Base-by-base conservation (phyloP, 2,329 filamentous ascomycete species). In the Fusarium sp. region DNA sequence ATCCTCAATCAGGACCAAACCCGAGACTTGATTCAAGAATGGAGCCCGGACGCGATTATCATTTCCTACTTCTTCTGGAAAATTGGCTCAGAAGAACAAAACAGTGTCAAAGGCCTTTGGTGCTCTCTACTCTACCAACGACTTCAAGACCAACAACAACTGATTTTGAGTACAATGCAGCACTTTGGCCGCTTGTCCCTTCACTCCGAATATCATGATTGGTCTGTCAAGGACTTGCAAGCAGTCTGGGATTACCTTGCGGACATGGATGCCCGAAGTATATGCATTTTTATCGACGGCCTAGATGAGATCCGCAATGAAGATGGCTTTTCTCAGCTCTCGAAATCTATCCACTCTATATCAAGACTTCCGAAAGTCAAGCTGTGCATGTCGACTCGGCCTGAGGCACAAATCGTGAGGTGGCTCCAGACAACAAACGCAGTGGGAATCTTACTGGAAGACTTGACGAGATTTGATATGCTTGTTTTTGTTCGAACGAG, bases 41-140 rank as follows among this genome's bases (percentile, higher is more conserved):
- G 66, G 72, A 42, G 35, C 3, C 28, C 47, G 1, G 12, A 41
- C 2, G 48, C 17, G 1, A 42, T 24, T 24, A 24, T 24, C 24
- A 24, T 24, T 24, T 64, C 54, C 1, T 35, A 70, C 15, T 70
- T 73, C 36, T 65, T 70, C 9, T 73, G 72, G 72, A 70, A 68
- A 5, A 68, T 70, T 3, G 72, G 69, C 0, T 48, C 53, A 12
- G 6, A 30, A 4, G 32, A 61, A 0, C 70, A 73, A 1, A 66
- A 63, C 6, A 48, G 32, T 0, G 18, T 63, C 0, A 59, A 63
- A n/a, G 59, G 59, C 0, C 24, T 63, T 0, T 39, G 42, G 26
- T 63, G 39, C 28, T 63, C 59, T 18, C 3, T 63, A 0, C 22
- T 63, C 0, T 47, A 57, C 5, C 7, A 56, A 15, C 1, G 26